These are phyloP conservation scores for Colletotrichum ledebouriae DNA, from an alignment of 2,329 filamentous ascomycete genomes.

Conservation along the genomic window DNA sequence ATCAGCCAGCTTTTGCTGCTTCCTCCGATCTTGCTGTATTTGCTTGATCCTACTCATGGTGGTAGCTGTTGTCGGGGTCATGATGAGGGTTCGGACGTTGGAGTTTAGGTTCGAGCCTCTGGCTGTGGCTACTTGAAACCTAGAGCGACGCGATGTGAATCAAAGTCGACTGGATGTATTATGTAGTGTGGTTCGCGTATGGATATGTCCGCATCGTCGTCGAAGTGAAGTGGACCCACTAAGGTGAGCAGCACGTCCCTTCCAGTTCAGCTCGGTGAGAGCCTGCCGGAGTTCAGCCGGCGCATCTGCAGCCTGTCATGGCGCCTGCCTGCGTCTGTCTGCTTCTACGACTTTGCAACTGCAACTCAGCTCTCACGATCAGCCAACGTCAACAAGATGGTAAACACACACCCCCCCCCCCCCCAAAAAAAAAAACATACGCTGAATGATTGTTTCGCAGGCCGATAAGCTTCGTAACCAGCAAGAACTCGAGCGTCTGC, in stretches of 20 bases:
- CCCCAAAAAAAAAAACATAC: too few relatives aligned
- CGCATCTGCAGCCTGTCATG: constrained; percentile 22
- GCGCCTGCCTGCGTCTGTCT: background rate
- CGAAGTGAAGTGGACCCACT: constrained; percentile 9
- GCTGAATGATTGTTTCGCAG: constrained; percentile 55
- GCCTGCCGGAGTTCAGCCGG: constrained; percentile 39
- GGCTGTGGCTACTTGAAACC: background rate
- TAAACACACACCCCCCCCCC: background rate
- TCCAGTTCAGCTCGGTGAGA: constrained; percentile 2
- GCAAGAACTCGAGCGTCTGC: constrained; percentile 96
- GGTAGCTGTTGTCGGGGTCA: constrained; percentile 6
- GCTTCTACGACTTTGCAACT: background rate
- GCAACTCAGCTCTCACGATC: background rate
- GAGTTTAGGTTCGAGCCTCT: background rate
- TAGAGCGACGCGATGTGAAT: background rate
- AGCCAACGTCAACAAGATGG: constrained; percentile 29
- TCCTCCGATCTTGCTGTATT: constrained; percentile 28
- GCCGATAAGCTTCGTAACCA: constrained; percentile 98
- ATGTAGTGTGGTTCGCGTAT: background rate
- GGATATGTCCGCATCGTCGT: constrained; percentile 2
- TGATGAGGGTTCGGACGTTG: background rate
- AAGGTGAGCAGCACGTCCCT: constrained; percentile 14
- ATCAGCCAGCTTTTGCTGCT: constrained; percentile 45
- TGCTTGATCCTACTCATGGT: constrained; percentile 19
- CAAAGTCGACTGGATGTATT: background rate